A percentile compares a stretch with the other conserved stretches of the same genome.
These are phyloP conservation scores for Zangia roseola DNA, from an alignment of 768 basidiomycete genomes.

Conservation along the genomic window DNA sequence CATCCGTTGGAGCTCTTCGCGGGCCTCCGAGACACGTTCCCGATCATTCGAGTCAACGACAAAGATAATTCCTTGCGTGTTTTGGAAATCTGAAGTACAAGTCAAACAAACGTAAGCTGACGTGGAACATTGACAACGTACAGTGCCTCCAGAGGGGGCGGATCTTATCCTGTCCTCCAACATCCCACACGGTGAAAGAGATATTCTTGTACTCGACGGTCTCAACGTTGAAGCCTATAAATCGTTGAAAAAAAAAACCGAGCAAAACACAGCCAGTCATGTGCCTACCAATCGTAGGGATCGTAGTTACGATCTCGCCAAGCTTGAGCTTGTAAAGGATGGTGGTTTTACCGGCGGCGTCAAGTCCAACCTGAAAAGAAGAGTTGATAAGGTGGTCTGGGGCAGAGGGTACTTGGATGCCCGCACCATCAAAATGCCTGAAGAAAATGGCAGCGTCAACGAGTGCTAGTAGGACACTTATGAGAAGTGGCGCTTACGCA, in stretches of 20 bases:
- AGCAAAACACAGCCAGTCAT: slow-evolving; percentile 4
- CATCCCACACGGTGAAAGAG: slow-evolving; percentile 99
- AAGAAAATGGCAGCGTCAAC: slow-evolving; percentile 28
- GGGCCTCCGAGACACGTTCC: slow-evolving; percentile 98
- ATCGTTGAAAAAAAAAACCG: slow-evolving; percentile 17
- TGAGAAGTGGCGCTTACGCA: slow-evolving; percentile 69
- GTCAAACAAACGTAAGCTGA: slow-evolving; percentile 12
- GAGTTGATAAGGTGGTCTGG: slow-evolving; percentile 10
- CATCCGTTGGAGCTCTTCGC: slow-evolving; percentile 99
- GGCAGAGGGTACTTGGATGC: slow-evolving; percentile 20
- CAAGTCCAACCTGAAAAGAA: slow-evolving; percentile 83
- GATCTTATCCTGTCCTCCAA: slow-evolving; percentile 99
- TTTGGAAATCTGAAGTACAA: slow-evolving; percentile 87
- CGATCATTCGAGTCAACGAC: slow-evolving; percentile 99
- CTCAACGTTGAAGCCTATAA: slow-evolving; percentile 98
- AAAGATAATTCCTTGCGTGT: slow-evolving; percentile 99
- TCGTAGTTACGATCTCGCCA: slow-evolving; percentile 99
- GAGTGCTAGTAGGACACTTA: slow-evolving; percentile 19
- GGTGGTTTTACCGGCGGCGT: slow-evolving; percentile 98
- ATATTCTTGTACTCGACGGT: slow-evolving; percentile 99
- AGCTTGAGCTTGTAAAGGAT: slow-evolving; percentile 99
- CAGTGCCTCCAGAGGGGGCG: slow-evolving; percentile 99
- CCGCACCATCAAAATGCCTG: slow-evolving; percentile 94
- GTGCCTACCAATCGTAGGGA: slow-evolving; percentile 94
- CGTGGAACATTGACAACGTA: slow-evolving; percentile 44